These are phyloP conservation scores for Artemisia argyi DNA, from an alignment of 129 eudicot species.

Conservation along the genomic window DNA sequence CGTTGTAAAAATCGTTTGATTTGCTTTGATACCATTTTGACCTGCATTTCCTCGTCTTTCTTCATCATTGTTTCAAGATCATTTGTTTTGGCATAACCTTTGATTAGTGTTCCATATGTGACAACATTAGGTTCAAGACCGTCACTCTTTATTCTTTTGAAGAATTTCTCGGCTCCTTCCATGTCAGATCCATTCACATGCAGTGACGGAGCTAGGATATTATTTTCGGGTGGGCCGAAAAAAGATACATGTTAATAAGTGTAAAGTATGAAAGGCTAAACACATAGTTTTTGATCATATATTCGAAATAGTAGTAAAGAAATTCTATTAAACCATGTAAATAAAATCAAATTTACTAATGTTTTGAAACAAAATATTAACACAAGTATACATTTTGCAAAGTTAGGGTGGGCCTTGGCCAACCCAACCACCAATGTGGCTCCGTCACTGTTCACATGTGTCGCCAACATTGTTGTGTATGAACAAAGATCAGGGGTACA, in stretches of 20 bases:
- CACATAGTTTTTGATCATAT: too few relatives aligned
- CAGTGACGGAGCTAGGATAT: too few relatives aligned
- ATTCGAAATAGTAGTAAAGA: too few relatives aligned
- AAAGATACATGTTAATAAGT: too few relatives aligned
- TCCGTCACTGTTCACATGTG: constrained; percentile 90
- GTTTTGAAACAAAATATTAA: too few relatives aligned
- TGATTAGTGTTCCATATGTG: constrained; percentile 78
- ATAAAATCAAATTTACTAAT: too few relatives aligned
- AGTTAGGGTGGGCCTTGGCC: too few relatives aligned
- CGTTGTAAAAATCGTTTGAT: constrained; percentile 77
- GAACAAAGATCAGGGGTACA: constrained; percentile 89
- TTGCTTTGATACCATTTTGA: constrained; percentile 55
- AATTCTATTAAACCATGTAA: too few relatives aligned
- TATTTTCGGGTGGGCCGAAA: too few relatives aligned
- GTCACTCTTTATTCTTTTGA: constrained; percentile 69
- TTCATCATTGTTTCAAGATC: constrained; percentile 81
- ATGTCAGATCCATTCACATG: constrained; percentile 90
- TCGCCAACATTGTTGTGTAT: constrained; percentile 84
- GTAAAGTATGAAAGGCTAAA: too few relatives aligned
- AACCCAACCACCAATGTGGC: too few relatives aligned
- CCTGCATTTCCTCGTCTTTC: constrained; percentile 78
- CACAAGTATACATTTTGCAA: too few relatives aligned
- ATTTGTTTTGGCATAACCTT: constrained; percentile 75
- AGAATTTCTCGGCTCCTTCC: constrained; percentile 95
- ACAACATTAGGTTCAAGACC: constrained; percentile 75